Evolutionary conservation across 2,329 filamentous ascomycete species (phyloP).

Genomic region (Albophoma yamanashiensis): DNA sequence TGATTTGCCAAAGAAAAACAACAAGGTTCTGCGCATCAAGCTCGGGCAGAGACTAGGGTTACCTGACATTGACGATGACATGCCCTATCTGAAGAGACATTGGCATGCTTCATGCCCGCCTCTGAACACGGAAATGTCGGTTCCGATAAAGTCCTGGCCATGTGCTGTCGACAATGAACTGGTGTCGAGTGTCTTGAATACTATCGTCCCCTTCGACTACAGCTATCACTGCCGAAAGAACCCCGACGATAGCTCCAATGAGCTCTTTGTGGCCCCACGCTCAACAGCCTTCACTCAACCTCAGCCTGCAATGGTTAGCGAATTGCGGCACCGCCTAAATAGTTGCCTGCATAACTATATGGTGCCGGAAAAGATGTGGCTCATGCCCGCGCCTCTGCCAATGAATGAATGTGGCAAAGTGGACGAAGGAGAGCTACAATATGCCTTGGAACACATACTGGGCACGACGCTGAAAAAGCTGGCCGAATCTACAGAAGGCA

Average conservation of each 20-base stretch:
- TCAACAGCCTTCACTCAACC: background rate
- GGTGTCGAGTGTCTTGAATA: slow-evolving; percentile 13
- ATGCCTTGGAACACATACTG: slow-evolving; percentile 14
- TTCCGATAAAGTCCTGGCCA: slow-evolving; percentile 22
- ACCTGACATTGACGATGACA: slow-evolving; percentile 31
- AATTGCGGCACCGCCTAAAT: slow-evolving; percentile 9
- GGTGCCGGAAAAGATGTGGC: slow-evolving; percentile 25
- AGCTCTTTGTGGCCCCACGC: slow-evolving; percentile 13
- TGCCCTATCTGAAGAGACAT: slow-evolving; percentile 32
- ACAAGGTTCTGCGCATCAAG: slow-evolving; percentile 45
- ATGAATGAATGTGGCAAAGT: slow-evolving; percentile 17
- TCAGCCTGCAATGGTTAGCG: slow-evolving; percentile 1
- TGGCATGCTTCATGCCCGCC: slow-evolving; percentile 38
- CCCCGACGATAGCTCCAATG: slow-evolving; percentile 2
- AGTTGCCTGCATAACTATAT: slow-evolving; percentile 20
- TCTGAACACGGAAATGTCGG: slow-evolving; percentile 32
- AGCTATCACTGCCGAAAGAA: slow-evolving; percentile 7
- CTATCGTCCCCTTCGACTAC: slow-evolving; percentile 6
- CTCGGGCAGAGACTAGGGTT: slow-evolving; percentile 36
- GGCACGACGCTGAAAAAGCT: slow-evolving; percentile 12
- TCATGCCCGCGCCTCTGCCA: slow-evolving; percentile 22
- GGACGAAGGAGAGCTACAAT: slow-evolving; percentile 23
- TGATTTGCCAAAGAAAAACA: slow-evolving; percentile 42
- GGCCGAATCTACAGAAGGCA: slow-evolving; percentile 19
- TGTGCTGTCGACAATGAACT: slow-evolving; percentile 21